A percentile compares a stretch with the other conserved stretches of the same genome.
These are phyloP conservation scores for Boletus mariae DNA, from an alignment of 1,284 basidiomycete genomes.

Conservation along the genomic window DNA sequence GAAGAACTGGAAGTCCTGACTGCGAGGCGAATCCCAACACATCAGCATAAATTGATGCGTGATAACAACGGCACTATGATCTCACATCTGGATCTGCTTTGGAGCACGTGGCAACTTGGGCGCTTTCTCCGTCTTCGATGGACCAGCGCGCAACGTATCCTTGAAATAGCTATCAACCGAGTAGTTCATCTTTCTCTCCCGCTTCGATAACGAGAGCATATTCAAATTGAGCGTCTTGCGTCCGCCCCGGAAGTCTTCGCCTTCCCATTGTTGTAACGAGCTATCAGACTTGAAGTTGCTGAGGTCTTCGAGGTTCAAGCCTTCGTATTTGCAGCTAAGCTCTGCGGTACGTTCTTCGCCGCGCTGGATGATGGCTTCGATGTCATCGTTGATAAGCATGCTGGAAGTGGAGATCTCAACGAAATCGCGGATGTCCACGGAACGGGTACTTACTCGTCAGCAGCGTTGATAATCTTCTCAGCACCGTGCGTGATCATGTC, in stretches of 20 bases:
- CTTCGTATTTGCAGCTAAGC: conserved; percentile 91
- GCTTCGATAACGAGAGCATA: conserved; percentile 90
- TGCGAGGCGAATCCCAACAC: conserved; percentile 30
- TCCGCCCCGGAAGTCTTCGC: conserved; percentile 84
- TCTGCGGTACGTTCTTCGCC: conserved; percentile 90
- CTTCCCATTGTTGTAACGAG: conserved; percentile 91
- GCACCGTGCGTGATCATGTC: conserved; percentile 99
- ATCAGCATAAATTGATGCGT: background rate
- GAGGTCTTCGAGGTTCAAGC: conserved; percentile 86
- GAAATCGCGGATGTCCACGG: background rate
- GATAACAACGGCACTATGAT: conserved; percentile 11
- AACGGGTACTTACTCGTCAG: conserved; percentile 49
- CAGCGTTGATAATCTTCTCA: conserved; percentile 90
- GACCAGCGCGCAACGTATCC: conserved; percentile 81
- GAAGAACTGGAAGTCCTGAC: conserved; percentile 98
- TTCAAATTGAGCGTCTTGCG: conserved; percentile 74
- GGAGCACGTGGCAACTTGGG: conserved; percentile 86
- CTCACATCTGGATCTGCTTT: conserved; percentile 82
- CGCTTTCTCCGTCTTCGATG: conserved; percentile 77
- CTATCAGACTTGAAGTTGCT: conserved; percentile 97
- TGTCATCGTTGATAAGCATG: conserved; percentile 85
- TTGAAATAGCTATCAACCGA: conserved; percentile 94
- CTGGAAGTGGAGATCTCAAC: conserved; percentile 36
- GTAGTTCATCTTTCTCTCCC: conserved; percentile 95
- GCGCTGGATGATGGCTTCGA: conserved; percentile 90